Base-by-base conservation (phyloP, 2,329 filamentous ascomycete genomes). In the Fonsecaea monophora region DNA sequence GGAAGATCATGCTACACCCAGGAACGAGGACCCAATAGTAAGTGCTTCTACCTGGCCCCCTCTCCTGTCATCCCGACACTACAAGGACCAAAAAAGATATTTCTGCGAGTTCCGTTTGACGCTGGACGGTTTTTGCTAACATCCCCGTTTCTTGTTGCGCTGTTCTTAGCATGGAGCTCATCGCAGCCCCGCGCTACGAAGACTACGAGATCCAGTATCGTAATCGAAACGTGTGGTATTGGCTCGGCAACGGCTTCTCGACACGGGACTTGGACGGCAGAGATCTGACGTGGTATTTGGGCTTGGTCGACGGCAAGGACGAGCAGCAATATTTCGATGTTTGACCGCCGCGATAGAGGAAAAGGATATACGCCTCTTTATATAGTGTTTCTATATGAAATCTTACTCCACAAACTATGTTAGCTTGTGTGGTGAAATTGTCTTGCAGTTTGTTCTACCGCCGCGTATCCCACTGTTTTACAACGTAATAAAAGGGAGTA, bases 181-280 rank as follows among this genome's bases (percentile, higher is more conserved):
- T 81, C 64, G 69, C 74, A 38, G 53, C 68, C 60, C 76, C 76
- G 15, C 64, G 80, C 64, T 81, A 75, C 70, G 79, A 82, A 69
- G 80, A 82, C 69, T 81, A 71, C 65, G 75, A 79, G 38, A 78
- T 81, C 37, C 73, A 76, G 67, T 77, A 79, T 64, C 75, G 74
- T 18, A 81, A 81, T 67, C 55, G 73, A 21, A 68, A 70, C 62
- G 66, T 62, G 54, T 67, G 68, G 70, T 74, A 75, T 1, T 81
- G 78, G 54, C 59, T 82, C 71, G 80, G 80, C 0, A 81, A 80
- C 72, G 79, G 81, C 1, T 83, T 83, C 63, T 34, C 64, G 0
- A 77, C 80, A 66, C 74, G 74, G n/a, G 81, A 83, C 73, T 77
- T 77, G 72, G 80, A 83, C 74, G 81, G 80, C 18, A 76, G 80